Evolutionary conservation across 1,139 yeast genomes (phyloP).

Genomic region (Lodderomyces orthopsilosis): DNA sequence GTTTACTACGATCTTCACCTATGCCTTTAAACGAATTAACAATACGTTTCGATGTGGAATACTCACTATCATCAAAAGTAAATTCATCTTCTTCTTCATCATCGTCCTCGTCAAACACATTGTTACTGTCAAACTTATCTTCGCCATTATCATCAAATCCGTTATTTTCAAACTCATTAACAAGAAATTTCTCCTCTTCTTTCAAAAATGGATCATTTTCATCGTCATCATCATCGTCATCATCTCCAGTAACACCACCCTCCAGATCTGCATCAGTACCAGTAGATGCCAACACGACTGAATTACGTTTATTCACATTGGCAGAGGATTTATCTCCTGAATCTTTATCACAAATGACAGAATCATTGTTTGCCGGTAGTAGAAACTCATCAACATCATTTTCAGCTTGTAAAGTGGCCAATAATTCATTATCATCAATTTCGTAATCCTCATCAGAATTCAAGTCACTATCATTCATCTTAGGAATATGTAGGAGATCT

Average conservation of each 20-base stretch:
- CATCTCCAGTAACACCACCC: conserved; percentile 34
- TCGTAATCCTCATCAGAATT: conserved; percentile 69
- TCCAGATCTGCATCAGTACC: not conserved
- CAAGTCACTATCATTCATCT: conserved; percentile 49
- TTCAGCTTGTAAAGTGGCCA: conserved; percentile 67
- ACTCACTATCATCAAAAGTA: conserved; percentile 17
- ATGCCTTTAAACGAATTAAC: conserved; percentile 23
- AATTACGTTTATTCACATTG: not conserved
- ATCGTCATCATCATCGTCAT: conserved; percentile 44
- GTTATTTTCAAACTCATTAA: conserved; percentile 47
- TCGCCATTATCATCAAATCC: conserved; percentile 35
- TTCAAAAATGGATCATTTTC: conserved; percentile 48
- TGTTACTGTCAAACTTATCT: conserved; percentile 4
- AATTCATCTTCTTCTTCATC: conserved; percentile 11
- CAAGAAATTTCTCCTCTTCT: conserved; percentile 47
- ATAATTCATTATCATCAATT: conserved; percentile 67
- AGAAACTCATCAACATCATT: conserved; percentile 52
- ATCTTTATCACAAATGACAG: not conserved
- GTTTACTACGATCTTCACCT: conserved; percentile 18
- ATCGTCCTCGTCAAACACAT: conserved; percentile 11
- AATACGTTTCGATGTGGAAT: conserved; percentile 9
- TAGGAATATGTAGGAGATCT: conserved; percentile 46
- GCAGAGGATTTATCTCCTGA: not conserved
- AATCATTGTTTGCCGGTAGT: conserved; percentile 7
- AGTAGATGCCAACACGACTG: not conserved